Percentiles rank a stretch among this genome's conserved stretches.
These are phyloP conservation scores for Solidago caesia DNA, from an alignment of 129 eudicot species.

Conservation along the genomic window DNA sequence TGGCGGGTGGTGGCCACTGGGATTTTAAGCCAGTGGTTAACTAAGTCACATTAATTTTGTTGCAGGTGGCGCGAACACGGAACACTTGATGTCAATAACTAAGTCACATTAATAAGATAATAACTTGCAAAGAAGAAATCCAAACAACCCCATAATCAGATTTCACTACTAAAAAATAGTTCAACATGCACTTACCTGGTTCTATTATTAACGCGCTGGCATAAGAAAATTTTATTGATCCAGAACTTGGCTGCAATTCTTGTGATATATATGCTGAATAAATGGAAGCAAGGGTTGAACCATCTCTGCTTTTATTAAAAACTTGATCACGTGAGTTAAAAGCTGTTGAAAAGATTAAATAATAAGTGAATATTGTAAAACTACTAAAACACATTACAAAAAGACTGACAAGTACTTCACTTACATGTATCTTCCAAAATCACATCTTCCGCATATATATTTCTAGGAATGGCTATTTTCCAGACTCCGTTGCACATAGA, in stretches of 20 bases:
- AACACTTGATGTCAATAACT: no score
- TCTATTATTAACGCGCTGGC: slow-evolving; percentile 85
- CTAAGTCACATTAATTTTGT: no score
- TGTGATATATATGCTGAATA: slow-evolving; percentile 61
- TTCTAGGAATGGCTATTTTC: slow-evolving; percentile 65
- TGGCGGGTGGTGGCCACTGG: no score
- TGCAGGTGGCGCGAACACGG: no score
- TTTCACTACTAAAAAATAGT: not conserved
- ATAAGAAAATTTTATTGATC: slow-evolving; percentile 30
- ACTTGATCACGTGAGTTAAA: slow-evolving; percentile 63
- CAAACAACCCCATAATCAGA: no score
- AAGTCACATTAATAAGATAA: no score
- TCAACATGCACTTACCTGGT: slow-evolving; percentile 61
- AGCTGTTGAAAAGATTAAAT: slow-evolving; percentile 41
- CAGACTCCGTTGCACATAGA: slow-evolving; percentile 58
- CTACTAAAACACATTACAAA: not conserved
- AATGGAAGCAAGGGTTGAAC: slow-evolving; percentile 50
- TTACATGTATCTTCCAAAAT: slow-evolving; percentile 49
- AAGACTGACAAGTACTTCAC: slow-evolving; percentile 27
- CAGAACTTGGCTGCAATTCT: slow-evolving; percentile 42
- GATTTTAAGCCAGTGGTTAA: no score
- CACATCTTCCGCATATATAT: slow-evolving; percentile 33
- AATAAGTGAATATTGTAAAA: not conserved
- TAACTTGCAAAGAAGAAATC: no score
- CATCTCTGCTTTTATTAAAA: slow-evolving; percentile 62